Percentiles rank a stretch among this genome's conserved stretches.
Conservation (phyloP, 495 filamentous ascomycete species). For the Penicillium lividum region DNA sequence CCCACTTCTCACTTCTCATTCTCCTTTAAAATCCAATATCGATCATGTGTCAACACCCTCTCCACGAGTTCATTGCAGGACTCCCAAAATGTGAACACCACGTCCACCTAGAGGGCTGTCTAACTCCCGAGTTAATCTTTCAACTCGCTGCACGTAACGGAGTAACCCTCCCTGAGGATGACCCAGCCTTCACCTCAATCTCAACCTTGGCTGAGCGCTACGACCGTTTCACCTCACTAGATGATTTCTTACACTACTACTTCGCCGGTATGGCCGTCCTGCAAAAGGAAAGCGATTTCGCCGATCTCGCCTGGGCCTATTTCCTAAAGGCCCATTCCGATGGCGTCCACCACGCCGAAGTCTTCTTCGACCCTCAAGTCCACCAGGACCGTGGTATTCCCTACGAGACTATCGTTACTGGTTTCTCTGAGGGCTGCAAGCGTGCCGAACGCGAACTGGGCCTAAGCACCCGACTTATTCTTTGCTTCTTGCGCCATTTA, state of each 20-base stretch:
- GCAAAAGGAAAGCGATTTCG: slow-evolving; percentile 61
- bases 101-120: slow-evolving; percentile 72
- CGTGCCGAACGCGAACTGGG: slow-evolving; percentile 64
- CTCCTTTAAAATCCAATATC: neutral
- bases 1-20: neutral
- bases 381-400: slow-evolving; percentile 64
- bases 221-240: slow-evolving; percentile 63
- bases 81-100: slow-evolving; percentile 83
- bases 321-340: slow-evolving; percentile 63
- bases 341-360: slow-evolving; percentile 71
- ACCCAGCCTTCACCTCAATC: slow-evolving; percentile 62
- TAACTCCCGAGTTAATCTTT: slow-evolving; percentile 70
- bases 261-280: slow-evolving; percentile 75
- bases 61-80: slow-evolving; percentile 61
- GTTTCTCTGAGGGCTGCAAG: slow-evolving; percentile 58
- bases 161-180: slow-evolving; percentile 51
- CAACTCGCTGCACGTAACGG: slow-evolving; percentile 62
- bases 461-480: slow-evolving; percentile 61
- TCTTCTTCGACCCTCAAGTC: slow-evolving; percentile 81
- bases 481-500: slow-evolving; percentile 71
- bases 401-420: slow-evolving; percentile 59
- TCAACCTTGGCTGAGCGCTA: slow-evolving; percentile 61
- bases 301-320: slow-evolving; percentile 73
- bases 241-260: slow-evolving; percentile 79
- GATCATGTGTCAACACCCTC: slow-evolving; percentile 38